These are phyloP conservation scores for Diaporthe batatas DNA, from an alignment of 2,329 filamentous ascomycete genomes.

Conservation along the genomic window DNA sequence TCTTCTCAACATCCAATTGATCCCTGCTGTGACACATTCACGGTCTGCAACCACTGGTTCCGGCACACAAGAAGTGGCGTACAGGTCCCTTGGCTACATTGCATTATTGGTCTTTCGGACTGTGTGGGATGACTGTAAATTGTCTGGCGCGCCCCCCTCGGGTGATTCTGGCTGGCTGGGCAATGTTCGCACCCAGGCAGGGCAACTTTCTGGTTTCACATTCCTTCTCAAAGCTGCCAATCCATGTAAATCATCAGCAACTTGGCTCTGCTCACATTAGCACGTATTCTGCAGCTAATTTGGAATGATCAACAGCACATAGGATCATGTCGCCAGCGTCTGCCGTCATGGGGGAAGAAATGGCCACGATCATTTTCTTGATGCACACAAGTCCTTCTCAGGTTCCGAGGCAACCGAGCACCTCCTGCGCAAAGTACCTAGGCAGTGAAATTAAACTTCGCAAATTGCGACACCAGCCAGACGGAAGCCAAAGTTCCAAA, in stretches of 20 bases:
- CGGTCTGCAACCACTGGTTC: background rate
- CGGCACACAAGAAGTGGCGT: background rate
- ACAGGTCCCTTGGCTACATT: conserved; percentile 2
- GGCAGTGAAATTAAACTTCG: background rate
- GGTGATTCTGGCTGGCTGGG: background rate
- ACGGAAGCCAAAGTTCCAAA: background rate
- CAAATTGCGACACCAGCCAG: background rate
- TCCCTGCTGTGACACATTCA: background rate
- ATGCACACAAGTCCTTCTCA: background rate
- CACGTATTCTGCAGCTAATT: background rate
- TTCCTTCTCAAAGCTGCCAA: background rate
- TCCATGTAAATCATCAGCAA: background rate
- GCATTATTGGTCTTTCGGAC: background rate
- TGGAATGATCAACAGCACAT: background rate
- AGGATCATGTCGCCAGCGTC: background rate
- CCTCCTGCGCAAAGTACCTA: no score
- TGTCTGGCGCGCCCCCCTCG: background rate
- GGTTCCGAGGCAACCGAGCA: background rate
- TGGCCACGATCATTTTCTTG: background rate
- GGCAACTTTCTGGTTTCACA: background rate
- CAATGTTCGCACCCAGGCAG: background rate
- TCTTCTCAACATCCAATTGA: background rate
- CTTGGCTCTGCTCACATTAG: background rate
- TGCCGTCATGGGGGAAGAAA: no score
- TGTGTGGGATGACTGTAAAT: background rate